phyloP scores from a whole-genome alignment of 2,329 filamentous ascomycete species.

The Fusarium buxicola region DNA sequence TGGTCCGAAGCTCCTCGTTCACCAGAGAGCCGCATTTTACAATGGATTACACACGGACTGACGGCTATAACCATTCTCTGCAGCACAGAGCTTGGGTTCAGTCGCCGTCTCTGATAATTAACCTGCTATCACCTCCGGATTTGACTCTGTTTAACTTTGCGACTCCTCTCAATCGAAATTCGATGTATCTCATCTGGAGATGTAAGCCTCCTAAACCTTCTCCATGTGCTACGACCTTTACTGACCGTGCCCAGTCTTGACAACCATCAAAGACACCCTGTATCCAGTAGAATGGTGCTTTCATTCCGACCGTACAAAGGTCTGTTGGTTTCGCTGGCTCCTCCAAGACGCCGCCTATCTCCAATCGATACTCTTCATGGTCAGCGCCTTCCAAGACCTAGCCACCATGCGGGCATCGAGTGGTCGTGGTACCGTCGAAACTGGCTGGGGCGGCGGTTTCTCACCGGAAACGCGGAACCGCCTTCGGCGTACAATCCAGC shows the following conservation, averaged over 20 bases:
- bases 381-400: constrained; percentile 39
- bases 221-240: not conserved
- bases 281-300: constrained; percentile 49
- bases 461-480: constrained; percentile 24
- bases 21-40: not conserved
- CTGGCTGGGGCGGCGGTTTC: constrained; percentile 10
- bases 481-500: constrained; percentile 32
- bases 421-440: not conserved
- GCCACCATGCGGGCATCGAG: constrained; percentile 4
- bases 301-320: constrained; percentile 34
- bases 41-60: constrained; percentile 10
- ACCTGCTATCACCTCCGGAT: constrained; percentile 29
- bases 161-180: constrained; percentile 27
- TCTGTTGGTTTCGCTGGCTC: constrained; percentile 48
- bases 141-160: constrained; percentile 37
- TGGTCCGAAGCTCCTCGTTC: not conserved
- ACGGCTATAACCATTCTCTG: constrained; percentile 2
- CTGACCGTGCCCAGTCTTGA: constrained; percentile 37
- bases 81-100: constrained; percentile 29
- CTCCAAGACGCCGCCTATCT: constrained; percentile 43
- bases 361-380: constrained; percentile 42
- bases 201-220: constrained; percentile 5
- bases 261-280: constrained; percentile 43
- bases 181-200: constrained; percentile 28
- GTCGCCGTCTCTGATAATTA: constrained; percentile 27